Percentiles rank a stretch among this genome's conserved stretches.
phyloP scores from a whole-genome alignment of 1,139 yeast species.

The Arxiozyma heterogenica region DNA sequence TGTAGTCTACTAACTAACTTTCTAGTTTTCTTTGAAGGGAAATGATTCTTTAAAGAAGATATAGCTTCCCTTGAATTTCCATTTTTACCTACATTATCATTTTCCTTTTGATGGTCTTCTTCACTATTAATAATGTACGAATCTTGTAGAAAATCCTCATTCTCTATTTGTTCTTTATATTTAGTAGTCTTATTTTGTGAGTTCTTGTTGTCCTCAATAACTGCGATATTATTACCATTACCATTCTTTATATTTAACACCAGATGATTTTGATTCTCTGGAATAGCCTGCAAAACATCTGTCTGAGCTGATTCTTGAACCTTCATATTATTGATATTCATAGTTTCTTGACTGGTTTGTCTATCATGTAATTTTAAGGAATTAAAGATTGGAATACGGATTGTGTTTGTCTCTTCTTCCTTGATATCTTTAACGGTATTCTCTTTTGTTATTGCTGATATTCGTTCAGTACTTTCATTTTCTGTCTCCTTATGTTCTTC shows the following conservation, averaged over 20 bases:
- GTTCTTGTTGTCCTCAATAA: no score
- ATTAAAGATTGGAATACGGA: conserved; percentile 23
- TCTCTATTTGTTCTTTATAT: not conserved
- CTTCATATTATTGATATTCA: not conserved
- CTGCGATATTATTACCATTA: not conserved
- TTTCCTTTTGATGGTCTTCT: conserved; percentile 3
- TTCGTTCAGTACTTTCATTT: not conserved
- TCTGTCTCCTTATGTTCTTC: not conserved
- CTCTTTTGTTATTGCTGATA: not conserved
- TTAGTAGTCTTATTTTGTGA: not conserved
- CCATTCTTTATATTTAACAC: not conserved
- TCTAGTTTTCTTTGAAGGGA: conserved; percentile 19
- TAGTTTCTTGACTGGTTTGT: not conserved
- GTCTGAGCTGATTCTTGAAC: not conserved
- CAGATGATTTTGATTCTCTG: not conserved
- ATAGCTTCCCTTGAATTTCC: conserved; percentile 5
- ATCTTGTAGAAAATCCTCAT: not conserved
- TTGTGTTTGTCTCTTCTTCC: conserved; percentile 1
- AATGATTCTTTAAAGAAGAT: conserved; percentile 13
- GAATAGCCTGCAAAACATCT: not conserved
- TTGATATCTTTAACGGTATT: not conserved
- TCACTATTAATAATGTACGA: not conserved
- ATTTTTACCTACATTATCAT: not conserved
- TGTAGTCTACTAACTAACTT: conserved; percentile 15
- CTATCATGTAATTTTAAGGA: conserved; percentile 7